Evolutionary conservation across 495 filamentous ascomycete genomes (phyloP).

Genomic region (Talaromyces ruber): DNA sequence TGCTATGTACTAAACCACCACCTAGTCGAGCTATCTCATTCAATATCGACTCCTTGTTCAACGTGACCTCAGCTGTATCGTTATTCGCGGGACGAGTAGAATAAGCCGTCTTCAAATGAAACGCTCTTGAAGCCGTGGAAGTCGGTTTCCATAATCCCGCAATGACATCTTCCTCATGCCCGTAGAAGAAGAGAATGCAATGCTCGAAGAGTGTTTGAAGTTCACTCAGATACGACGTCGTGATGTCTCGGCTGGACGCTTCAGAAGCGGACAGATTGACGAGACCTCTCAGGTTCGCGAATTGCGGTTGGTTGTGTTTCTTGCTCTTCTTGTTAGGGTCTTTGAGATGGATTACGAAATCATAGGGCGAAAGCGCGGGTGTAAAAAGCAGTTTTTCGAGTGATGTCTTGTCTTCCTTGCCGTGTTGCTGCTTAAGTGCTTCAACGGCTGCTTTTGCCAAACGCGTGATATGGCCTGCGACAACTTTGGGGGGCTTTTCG

Average conservation of each 20-base stretch:
- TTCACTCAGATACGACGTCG: slow-evolving; percentile 43
- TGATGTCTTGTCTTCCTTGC: slow-evolving; percentile 28
- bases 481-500: slow-evolving; percentile 64
- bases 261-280: slow-evolving; percentile 13
- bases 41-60: slow-evolving; percentile 68
- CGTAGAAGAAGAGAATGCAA: slow-evolving; percentile 66
- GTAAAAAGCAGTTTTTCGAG: slow-evolving; percentile 60
- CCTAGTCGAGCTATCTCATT: slow-evolving; percentile 62
- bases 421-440: slow-evolving; percentile 43
- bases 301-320: slow-evolving; percentile 14
- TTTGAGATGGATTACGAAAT: slow-evolving; percentile 68
- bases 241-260: slow-evolving; percentile 18
- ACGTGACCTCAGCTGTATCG: slow-evolving; percentile 32
- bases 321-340: slow-evolving; percentile 58
- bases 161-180: slow-evolving; percentile 47
- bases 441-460: slow-evolving; percentile 66
- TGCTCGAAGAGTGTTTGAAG: slow-evolving; percentile 52
- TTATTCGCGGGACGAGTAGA: slow-evolving; percentile 50
- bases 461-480: slow-evolving; percentile 73
- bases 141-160: slow-evolving; percentile 78
- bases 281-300: slow-evolving; percentile 26
- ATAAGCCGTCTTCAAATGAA: slow-evolving; percentile 60
- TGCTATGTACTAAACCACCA: slow-evolving; percentile 29
- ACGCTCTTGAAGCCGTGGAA: slow-evolving; percentile 37
- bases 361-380: slow-evolving; percentile 62